These are phyloP conservation scores for sunflower (Helianthus annuus) DNA, from an alignment of 129 eudicot genomes.

Conservation along the genomic window DNA sequence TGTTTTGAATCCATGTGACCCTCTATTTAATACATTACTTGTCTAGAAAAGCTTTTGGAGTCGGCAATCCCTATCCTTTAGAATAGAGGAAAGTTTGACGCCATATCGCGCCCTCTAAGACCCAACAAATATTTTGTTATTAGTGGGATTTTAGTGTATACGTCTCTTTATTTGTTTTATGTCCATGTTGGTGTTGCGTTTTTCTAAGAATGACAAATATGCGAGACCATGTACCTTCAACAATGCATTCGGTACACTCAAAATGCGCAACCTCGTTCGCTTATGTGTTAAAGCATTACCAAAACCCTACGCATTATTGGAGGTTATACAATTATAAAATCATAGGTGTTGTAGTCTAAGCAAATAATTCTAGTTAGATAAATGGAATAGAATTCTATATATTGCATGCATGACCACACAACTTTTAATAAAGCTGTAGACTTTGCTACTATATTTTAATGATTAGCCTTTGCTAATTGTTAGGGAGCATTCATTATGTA, in stretches of 20 bases:
- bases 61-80: too few species aligned
- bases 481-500: constrained; percentile 7
- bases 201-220: too few species aligned
- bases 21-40: too few species aligned
- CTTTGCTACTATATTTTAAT: neutral
- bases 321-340: constrained; percentile 2
- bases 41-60: too few species aligned
- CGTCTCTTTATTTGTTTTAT: too few species aligned
- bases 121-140: too few species aligned
- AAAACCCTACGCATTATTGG: constrained; percentile 3
- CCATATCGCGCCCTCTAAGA: too few species aligned
- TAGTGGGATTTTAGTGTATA: too few species aligned
- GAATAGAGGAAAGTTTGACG: too few species aligned
- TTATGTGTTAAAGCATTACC: neutral
- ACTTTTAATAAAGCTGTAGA: neutral
- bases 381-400: constrained; percentile 7
- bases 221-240: neutral
- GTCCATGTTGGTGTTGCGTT: neutral
- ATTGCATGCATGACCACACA: constrained; percentile 12
- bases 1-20: too few species aligned
- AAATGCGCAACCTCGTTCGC: neutral
- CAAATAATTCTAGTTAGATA: constrained; percentile 6
- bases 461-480: constrained; percentile 9
- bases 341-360: neutral
- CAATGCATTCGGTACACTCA: neutral